These are phyloP conservation scores for Phallus indusiatus DNA, from an alignment of 768 basidiomycete genomes.

Conservation along the genomic window DNA sequence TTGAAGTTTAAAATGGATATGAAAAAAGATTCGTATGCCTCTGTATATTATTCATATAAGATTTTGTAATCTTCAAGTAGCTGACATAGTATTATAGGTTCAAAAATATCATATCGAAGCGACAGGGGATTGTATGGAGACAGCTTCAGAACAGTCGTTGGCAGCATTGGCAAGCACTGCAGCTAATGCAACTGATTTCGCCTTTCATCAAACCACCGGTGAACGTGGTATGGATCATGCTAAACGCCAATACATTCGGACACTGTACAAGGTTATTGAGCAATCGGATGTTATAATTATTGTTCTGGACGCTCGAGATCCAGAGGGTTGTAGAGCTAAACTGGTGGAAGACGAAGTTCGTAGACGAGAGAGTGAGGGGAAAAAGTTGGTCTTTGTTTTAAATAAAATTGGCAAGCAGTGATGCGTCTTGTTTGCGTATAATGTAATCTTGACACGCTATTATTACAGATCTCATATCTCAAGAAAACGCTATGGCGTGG, in stretches of 20 bases:
- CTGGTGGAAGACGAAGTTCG: slow-evolving; percentile 90
- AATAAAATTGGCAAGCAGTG: slow-evolving; percentile 77
- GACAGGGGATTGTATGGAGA: slow-evolving; percentile 34
- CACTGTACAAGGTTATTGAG: slow-evolving; percentile 87
- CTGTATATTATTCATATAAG: background rate
- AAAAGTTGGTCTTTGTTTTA: slow-evolving; percentile 87
- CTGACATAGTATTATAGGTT: slow-evolving; percentile 10
- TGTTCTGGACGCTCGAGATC: slow-evolving; percentile 90
- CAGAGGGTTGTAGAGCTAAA: slow-evolving; percentile 84
- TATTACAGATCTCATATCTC: slow-evolving; percentile 73
- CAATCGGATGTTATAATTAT: slow-evolving; percentile 85
- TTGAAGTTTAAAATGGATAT: slow-evolving; percentile 51
- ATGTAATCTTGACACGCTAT: background rate
- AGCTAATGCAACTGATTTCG: slow-evolving; percentile 18
- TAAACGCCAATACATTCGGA: slow-evolving; percentile 64
- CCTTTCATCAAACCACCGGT: slow-evolving; percentile 6
- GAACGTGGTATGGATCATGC: slow-evolving; percentile 30
- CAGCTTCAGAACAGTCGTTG: slow-evolving; percentile 63
- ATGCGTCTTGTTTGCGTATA: background rate
- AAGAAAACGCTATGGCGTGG: slow-evolving; percentile 84
- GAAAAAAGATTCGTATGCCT: slow-evolving; percentile 36
- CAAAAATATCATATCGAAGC: background rate
- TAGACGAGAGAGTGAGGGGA: slow-evolving; percentile 76
- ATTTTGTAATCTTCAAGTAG: background rate
- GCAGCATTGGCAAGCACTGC: slow-evolving; percentile 50